Evolutionary conservation across 495 filamentous ascomycete genomes (phyloP).

Genomic region (Cercophora samala): DNA sequence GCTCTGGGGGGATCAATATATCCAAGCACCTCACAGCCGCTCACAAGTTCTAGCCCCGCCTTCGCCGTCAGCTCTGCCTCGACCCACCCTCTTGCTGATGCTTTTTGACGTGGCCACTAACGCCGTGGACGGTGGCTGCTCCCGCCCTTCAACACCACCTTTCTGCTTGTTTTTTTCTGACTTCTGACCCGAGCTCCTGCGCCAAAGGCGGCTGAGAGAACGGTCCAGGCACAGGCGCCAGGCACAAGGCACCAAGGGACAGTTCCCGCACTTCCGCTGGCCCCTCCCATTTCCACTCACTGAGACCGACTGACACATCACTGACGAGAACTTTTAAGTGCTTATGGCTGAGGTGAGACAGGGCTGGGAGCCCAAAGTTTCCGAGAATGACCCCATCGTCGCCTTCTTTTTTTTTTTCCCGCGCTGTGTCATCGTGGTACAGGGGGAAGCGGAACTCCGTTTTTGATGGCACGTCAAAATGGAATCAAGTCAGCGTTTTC

Average conservation of each 20-base stretch:
- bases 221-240: not conserved
- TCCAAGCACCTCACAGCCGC: not conserved
- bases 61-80: not conserved
- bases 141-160: not conserved
- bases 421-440: not conserved
- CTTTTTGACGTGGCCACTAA: not conserved
- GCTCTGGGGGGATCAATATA: not conserved
- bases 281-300: not conserved
- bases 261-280: not conserved
- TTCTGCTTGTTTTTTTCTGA: not conserved
- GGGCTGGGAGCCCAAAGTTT: not conserved
- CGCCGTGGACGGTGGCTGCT: not conserved
- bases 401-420: too few relatives aligned
- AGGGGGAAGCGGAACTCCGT: not conserved
- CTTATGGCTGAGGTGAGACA: slow-evolving; percentile 3
- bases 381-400: not conserved
- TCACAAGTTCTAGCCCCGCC: not conserved
- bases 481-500: not conserved
- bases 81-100: too few relatives aligned
- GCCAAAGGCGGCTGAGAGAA: not conserved
- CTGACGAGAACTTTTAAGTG: not conserved
- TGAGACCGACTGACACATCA: not conserved
- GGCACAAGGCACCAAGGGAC: not conserved
- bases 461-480: not conserved
- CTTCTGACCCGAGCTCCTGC: not conserved